phyloP scores from a whole-genome alignment of 345 rosid genomes.

The Erysimum cheiranthoides region DNA sequence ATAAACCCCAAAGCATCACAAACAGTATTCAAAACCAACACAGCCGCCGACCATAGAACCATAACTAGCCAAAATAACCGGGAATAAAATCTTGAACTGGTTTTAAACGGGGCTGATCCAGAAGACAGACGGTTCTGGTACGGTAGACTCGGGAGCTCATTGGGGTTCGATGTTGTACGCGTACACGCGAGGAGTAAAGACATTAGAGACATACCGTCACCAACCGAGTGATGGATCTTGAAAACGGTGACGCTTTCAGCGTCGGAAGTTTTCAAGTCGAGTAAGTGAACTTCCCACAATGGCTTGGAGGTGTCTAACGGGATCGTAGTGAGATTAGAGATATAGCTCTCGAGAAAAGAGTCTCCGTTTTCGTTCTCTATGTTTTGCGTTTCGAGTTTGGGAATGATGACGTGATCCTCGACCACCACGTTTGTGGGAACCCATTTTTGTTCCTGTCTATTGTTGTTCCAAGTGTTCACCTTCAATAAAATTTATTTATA shows the following conservation, averaged over 20 bases:
- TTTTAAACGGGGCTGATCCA: neutral
- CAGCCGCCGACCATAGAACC: conserved; percentile 47
- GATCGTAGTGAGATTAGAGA: conserved; percentile 54
- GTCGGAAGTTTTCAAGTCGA: conserved; percentile 29
- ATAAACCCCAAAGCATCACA: conserved; percentile 53
- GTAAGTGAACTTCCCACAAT: conserved; percentile 71
- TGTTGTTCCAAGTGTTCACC: neutral
- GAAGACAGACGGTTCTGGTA: conserved; percentile 9
- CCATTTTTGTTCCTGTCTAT: conserved; percentile 61
- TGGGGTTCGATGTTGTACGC: conserved; percentile 57
- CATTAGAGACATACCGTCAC: conserved; percentile 59
- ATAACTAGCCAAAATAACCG: conserved; percentile 45
- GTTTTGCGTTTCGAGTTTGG: conserved; percentile 41
- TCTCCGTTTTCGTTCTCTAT: conserved; percentile 50
- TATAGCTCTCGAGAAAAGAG: conserved; percentile 59
- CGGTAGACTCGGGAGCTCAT: conserved; percentile 62
- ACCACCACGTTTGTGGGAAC: conserved; percentile 52
- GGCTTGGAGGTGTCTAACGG: conserved; percentile 67
- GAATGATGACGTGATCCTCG: conserved; percentile 59
- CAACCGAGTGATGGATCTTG: conserved; percentile 57
- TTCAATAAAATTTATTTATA: neutral
- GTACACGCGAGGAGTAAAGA: conserved; percentile 57
- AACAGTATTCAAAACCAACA: conserved; percentile 55
- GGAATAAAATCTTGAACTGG: neutral
- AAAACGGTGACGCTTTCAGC: conserved; percentile 55